Conservation (phyloP, 2,329 filamentous ascomycete genomes). For the Lasiodiplodia gonubiensis region DNA sequence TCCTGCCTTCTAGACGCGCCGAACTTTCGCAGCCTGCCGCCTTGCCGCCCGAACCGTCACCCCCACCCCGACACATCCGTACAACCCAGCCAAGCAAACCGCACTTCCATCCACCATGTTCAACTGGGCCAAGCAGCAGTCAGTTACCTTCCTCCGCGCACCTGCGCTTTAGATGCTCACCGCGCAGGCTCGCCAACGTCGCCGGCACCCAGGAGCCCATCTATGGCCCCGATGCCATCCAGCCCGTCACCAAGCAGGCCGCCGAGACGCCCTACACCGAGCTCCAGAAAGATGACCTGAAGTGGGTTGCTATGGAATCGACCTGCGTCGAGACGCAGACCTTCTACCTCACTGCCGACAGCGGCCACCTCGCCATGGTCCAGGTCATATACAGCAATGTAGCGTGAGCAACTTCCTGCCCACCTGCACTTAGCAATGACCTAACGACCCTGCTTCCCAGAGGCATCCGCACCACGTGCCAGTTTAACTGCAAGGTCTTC, state of each 20-base stretch:
- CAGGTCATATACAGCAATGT: conserved; percentile 99
- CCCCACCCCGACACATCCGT: conserved; percentile 14
- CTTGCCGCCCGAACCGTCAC: conserved; percentile 14
- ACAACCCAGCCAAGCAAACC: neutral
- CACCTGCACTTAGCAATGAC: neutral
- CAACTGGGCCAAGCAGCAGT: conserved; percentile 95
- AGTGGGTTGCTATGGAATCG: conserved; percentile 80
- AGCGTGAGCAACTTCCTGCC: conserved; percentile 64
- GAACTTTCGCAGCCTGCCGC: conserved; percentile 20
- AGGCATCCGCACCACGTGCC: conserved; percentile 85
- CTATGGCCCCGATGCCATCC: conserved; percentile 88
- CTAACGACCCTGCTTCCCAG: conserved; percentile 55
- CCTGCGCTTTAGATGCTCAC: conserved; percentile 33
- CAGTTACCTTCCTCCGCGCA: conserved; percentile 49
- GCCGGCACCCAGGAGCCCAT: conserved; percentile 96
- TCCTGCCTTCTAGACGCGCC: conserved; percentile 17
- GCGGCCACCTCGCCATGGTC: conserved; percentile 75
- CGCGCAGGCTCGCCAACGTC: conserved; percentile 68
- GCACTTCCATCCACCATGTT: conserved; percentile 63
- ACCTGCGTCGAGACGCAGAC: conserved; percentile 94
- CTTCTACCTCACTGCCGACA: conserved; percentile 87
- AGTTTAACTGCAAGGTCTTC: conserved; percentile 96
- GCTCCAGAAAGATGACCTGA: conserved; percentile 75
- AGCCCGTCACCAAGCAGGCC: conserved; percentile 81
- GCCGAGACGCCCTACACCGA: conserved; percentile 81